A percentile compares a stretch with the other conserved stretches of the same genome.
Conservation (phyloP, 371 early-diverging fungal species). For the Actinomortierella ambigua region DNA sequence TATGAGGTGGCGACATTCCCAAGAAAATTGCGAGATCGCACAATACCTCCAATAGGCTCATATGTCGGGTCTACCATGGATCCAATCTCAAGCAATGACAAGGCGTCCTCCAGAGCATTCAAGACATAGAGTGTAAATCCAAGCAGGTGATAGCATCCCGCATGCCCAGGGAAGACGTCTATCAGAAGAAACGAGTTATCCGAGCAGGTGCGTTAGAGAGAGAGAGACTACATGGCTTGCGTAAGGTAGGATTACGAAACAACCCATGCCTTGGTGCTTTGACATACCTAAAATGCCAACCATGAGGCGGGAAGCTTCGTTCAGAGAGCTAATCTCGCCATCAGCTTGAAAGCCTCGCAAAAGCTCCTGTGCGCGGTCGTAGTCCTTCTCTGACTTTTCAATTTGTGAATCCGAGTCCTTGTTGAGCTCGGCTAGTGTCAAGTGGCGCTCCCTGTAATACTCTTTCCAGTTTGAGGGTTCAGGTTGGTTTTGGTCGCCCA, state of each 20-base stretch:
- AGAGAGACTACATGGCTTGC: too few relatives aligned
- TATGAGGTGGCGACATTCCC: background rate
- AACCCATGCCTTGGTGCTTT: too few relatives aligned
- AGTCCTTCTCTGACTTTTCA: constrained; percentile 52
- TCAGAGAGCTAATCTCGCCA: constrained; percentile 50
- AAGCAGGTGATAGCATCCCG: constrained; percentile 62
- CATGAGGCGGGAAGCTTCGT: constrained; percentile 57
- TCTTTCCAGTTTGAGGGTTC: constrained; percentile 54
- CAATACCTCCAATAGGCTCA: constrained; percentile 55
- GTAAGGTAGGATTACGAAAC: too few relatives aligned
- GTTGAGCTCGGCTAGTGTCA: constrained; percentile 36
- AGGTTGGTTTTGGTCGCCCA: constrained; percentile 49
- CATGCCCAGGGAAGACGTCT: constrained; percentile 60
- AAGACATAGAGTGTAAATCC: constrained; percentile 56
- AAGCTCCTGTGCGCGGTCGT: constrained; percentile 48
- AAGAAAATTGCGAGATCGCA: too few relatives aligned
- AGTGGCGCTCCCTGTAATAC: constrained; percentile 49
- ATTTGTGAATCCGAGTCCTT: constrained; percentile 47
- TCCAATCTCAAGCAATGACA: constrained; percentile 56
- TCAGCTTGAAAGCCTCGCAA: constrained; percentile 53
- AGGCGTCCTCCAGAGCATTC: constrained; percentile 56
- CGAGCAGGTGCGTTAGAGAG: background rate
- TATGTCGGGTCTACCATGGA: constrained; percentile 55
- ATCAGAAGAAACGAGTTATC: background rate
- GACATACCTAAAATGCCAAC: constrained; percentile 59